These are phyloP conservation scores for Collariella sp. DNA, from an alignment of 495 filamentous ascomycete species.

Conservation along the genomic window DNA sequence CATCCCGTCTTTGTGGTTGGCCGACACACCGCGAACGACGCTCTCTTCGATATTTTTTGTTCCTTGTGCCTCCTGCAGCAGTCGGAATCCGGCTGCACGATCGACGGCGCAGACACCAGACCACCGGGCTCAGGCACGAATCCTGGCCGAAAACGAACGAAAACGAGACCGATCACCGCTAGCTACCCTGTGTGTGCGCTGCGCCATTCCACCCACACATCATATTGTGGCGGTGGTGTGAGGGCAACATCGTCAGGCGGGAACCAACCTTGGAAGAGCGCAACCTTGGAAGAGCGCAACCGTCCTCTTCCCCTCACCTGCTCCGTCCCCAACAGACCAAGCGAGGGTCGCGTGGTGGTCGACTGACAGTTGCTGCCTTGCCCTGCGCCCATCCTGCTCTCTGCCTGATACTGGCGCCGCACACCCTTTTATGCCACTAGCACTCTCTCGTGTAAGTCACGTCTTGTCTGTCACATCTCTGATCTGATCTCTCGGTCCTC, in stretches of 20 bases:
- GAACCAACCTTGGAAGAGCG: neutral
- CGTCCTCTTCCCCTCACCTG: constrained; percentile 6
- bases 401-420: constrained; percentile 4
- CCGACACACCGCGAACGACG: neutral
- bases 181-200: neutral
- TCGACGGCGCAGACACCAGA: neutral
- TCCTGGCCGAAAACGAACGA: neutral
- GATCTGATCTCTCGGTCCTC: constrained; percentile 5
- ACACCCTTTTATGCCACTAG: constrained; percentile 18
- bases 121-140: no score
- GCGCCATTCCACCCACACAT: neutral
- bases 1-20: constrained; percentile 8
- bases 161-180: neutral
- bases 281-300: neutral
- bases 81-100: neutral
- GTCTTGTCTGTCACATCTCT: constrained; percentile 6
- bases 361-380: constrained; percentile 1
- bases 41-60: neutral
- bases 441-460: constrained; percentile 20
- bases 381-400: constrained; percentile 2
- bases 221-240: neutral
- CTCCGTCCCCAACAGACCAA: neutral
- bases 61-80: neutral
- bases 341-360: constrained; percentile 5
- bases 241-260: neutral